Evolutionary conservation across 306 rosid genomes (phyloP).

Genomic region (Clitoria ternatea): DNA sequence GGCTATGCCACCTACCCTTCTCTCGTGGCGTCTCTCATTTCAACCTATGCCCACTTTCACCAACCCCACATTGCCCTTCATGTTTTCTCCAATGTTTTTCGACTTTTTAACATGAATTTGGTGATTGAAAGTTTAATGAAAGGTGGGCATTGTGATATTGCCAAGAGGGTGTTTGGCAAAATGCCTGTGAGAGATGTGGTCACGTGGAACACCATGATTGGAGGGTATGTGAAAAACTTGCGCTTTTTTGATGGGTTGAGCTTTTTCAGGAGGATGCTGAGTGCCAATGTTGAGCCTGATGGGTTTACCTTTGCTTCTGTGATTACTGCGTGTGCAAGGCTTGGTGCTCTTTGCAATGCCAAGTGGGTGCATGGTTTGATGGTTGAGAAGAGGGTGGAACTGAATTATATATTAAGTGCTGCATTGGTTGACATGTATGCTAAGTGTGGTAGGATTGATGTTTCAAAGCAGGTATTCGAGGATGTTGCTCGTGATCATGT

Average conservation of each 20-base stretch:
- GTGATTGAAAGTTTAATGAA: constrained; percentile 37
- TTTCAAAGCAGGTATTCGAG: constrained; percentile 45
- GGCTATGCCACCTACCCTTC: constrained; percentile 62
- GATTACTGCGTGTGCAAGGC: constrained; percentile 51
- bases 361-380: constrained; percentile 56
- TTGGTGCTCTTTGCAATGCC: constrained; percentile 52
- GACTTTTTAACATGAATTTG: constrained; percentile 37
- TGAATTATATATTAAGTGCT: constrained; percentile 52
- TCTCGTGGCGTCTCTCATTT: constrained; percentile 43
- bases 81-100: constrained; percentile 14
- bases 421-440: constrained; percentile 68
- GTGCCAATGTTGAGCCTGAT: constrained; percentile 47
- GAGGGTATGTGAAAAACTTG: constrained; percentile 52
- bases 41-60: constrained; percentile 38
- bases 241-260: constrained; percentile 42
- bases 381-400: constrained; percentile 43
- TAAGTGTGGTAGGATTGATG: constrained; percentile 59
- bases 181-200: constrained; percentile 46
- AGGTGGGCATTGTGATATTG: constrained; percentile 46
- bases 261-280: constrained; percentile 41
- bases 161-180: constrained; percentile 49
- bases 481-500: constrained; percentile 33
- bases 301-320: constrained; percentile 71
- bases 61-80: constrained; percentile 23
- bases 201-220: constrained; percentile 64